Evolutionary conservation across 179 eudicot species (phyloP).

Genomic region (Drosera spatulata): DNA sequence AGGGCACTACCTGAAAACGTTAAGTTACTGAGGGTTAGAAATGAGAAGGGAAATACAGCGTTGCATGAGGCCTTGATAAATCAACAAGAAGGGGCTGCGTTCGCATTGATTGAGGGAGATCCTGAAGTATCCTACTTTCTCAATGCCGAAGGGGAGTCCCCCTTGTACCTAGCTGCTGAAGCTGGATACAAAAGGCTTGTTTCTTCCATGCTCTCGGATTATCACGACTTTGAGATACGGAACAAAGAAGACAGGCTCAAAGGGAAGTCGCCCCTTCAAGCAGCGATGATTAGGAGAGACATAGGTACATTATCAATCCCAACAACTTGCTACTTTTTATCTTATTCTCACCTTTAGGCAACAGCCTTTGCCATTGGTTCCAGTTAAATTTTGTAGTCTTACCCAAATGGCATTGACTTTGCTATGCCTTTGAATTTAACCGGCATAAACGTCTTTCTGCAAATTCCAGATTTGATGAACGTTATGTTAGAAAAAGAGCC

Average conservation of each 20-base stretch:
- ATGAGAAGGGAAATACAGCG: constrained; percentile 16
- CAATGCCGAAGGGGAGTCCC: constrained; percentile 13
- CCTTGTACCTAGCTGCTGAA: constrained; percentile 16
- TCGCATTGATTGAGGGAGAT: background rate
- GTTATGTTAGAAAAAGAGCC: background rate
- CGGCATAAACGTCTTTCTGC: background rate
- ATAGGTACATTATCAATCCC: constrained; percentile 1
- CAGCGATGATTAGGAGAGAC: constrained; percentile 1
- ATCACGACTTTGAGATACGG: background rate
- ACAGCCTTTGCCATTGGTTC: background rate
- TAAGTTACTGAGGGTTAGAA: constrained; percentile 6
- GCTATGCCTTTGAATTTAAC: background rate
- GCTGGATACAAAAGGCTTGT: background rate
- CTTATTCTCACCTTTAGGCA: background rate
- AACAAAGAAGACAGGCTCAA: background rate
- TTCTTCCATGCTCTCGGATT: background rate
- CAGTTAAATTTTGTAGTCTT: background rate
- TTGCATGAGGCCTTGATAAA: constrained; percentile 13
- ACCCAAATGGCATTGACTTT: background rate
- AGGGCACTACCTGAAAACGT: background rate
- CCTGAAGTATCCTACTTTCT: constrained; percentile 7
- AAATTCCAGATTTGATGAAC: constrained; percentile 3
- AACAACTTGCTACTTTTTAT: background rate
- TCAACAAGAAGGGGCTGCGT: background rate
- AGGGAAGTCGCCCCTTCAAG: constrained; percentile 4